Evolutionary conservation across 495 filamentous ascomycete genomes (phyloP).

Genomic region (Talaromyces trachyspermus): DNA sequence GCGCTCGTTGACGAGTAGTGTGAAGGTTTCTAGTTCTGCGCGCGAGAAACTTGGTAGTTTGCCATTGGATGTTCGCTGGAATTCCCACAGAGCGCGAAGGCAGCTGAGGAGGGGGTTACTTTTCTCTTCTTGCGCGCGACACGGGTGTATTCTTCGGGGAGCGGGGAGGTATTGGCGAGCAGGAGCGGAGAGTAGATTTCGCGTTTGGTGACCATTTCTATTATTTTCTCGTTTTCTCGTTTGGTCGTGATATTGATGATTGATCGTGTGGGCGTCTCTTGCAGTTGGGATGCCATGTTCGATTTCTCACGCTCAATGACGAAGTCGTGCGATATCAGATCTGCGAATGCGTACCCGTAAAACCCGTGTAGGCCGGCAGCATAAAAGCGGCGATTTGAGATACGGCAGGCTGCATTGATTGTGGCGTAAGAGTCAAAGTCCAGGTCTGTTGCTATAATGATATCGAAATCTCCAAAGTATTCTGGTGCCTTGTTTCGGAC

Average conservation of each 20-base stretch:
- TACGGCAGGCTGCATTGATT: conserved; percentile 76
- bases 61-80: conserved; percentile 46
- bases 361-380: conserved; percentile 80
- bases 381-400: conserved; percentile 75
- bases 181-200: conserved; percentile 79
- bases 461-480: conserved; percentile 72
- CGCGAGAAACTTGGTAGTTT: conserved; percentile 49
- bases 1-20: conserved; percentile 63
- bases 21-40: conserved; percentile 63
- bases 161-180: conserved; percentile 65
- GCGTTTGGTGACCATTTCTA: conserved; percentile 86
- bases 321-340: conserved; percentile 81
- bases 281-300: conserved; percentile 58
- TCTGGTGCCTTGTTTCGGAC: conserved; percentile 55
- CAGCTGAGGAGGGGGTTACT: conserved; percentile 74
- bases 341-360: conserved; percentile 92
- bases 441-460: conserved; percentile 88
- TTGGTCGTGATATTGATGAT: conserved; percentile 65
- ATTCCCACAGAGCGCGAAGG: conserved; percentile 78
- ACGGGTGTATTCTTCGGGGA: conserved; percentile 61
- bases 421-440: conserved; percentile 60
- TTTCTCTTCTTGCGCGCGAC: conserved; percentile 60
- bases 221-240: conserved; percentile 62
- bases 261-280: conserved; percentile 72
- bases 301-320: conserved; percentile 77